phyloP scores from a whole-genome alignment of 768 basidiomycete genomes.

The Infundibulicybe gibba region DNA sequence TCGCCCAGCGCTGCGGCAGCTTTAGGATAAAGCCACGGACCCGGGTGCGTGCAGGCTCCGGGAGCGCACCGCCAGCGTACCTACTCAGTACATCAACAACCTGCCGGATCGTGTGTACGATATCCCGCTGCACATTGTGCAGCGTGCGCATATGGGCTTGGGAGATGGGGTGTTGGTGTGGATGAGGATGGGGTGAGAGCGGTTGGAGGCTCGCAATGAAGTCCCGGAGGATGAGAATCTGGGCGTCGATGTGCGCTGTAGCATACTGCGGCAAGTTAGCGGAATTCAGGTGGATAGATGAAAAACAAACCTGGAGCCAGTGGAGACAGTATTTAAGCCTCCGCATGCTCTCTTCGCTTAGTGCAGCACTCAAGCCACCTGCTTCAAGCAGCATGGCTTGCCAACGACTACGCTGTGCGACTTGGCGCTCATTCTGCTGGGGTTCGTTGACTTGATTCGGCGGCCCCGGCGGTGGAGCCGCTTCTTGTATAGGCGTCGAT shows the following conservation, averaged over 20 bases:
- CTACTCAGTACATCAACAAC: constrained; percentile 85
- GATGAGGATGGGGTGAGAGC: constrained; percentile 20
- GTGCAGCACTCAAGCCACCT: constrained; percentile 81
- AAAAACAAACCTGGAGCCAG: constrained; percentile 72
- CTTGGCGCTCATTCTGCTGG: constrained; percentile 9
- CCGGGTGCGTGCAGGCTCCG: constrained; percentile 73
- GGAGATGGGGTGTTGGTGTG: constrained; percentile 27
- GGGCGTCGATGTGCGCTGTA: constrained; percentile 81
- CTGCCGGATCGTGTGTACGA: constrained; percentile 86
- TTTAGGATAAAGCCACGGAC: constrained; percentile 77
- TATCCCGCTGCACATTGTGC: constrained; percentile 68
- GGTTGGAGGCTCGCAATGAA: constrained; percentile 75
- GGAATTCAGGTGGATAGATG: background rate
- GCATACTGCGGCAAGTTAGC: constrained; percentile 59
- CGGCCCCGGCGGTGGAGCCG: constrained; percentile 25
- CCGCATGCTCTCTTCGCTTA: constrained; percentile 90
- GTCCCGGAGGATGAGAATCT: constrained; percentile 79
- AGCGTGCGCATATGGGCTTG: constrained; percentile 63
- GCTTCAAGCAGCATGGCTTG: constrained; percentile 83
- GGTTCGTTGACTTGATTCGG: constrained; percentile 19
- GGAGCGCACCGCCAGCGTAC: constrained; percentile 83
- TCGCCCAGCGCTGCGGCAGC: constrained; percentile 81
- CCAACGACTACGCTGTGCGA: constrained; percentile 78
- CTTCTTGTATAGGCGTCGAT: constrained; percentile 18
- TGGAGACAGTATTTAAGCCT: constrained; percentile 81